Percentiles rank a stretch among this genome's conserved stretches.
Evolutionary conservation across 805 yeast species (phyloP).

Genomic region (Komagataella mondaviorum): DNA sequence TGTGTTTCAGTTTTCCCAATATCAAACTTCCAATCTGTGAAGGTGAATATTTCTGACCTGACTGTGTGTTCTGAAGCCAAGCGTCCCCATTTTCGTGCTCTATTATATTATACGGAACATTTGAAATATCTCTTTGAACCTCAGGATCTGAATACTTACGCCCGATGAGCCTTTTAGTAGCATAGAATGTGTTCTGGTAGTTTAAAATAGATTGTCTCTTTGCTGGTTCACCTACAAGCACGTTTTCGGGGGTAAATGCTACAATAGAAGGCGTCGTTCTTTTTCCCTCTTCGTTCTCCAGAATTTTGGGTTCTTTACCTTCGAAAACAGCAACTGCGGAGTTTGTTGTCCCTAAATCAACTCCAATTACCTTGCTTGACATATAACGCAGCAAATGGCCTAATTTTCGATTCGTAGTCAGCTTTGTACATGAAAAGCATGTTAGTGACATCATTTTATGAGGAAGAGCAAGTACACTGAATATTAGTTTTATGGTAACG

Average conservation of each 20-base stretch:
- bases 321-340: constrained; percentile 83
- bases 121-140: constrained; percentile 79
- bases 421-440: not conserved
- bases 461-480: not conserved
- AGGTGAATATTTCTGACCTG: constrained; percentile 82
- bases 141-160: constrained; percentile 82
- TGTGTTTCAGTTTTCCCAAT: constrained; percentile 88
- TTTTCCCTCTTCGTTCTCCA: constrained; percentile 68
- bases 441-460: not conserved
- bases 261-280: constrained; percentile 90
- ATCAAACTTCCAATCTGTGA: constrained; percentile 92
- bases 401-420: not conserved
- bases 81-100: constrained; percentile 92
- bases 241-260: constrained; percentile 84
- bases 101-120: constrained; percentile 84
- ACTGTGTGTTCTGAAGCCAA: constrained; percentile 67
- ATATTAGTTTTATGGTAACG: not conserved
- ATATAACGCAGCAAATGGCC: not conserved
- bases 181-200: constrained; percentile 87
- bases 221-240: constrained; percentile 89
- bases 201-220: constrained; percentile 93
- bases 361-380: constrained; percentile 59
- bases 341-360: constrained; percentile 81
- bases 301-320: constrained; percentile 61
- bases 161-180: constrained; percentile 92